Conservation (phyloP, 352 stramenopile species). For the Phytophthora hybrid region DNA sequence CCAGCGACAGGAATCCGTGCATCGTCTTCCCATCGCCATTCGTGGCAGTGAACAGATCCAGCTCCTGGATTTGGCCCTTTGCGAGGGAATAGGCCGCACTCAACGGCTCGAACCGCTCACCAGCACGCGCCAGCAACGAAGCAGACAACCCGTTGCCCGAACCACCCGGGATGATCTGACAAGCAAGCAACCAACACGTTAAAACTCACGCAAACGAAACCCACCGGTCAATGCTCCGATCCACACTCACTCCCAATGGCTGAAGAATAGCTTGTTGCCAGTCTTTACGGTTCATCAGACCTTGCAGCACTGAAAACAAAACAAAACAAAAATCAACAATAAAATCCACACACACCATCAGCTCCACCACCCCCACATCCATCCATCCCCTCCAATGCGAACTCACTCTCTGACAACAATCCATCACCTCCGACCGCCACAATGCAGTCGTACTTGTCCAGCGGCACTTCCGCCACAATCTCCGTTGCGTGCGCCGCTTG, state of each 20-base stretch:
- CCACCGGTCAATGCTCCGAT: neutral
- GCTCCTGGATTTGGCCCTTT: conserved; percentile 66
- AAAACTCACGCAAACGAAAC: conserved; percentile 4
- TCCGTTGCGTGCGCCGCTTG: conserved; percentile 68
- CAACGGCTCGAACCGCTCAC: conserved; percentile 57
- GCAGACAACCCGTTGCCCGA: conserved; percentile 76
- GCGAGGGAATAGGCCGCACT: conserved; percentile 73
- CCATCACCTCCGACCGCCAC: conserved; percentile 76
- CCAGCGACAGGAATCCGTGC: conserved; percentile 86
- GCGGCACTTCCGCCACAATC: conserved; percentile 45
- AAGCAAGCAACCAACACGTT: neutral
- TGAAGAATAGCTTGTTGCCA: conserved; percentile 66
- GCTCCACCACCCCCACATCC: neutral
- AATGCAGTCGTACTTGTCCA: conserved; percentile 72
- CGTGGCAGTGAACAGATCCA: conserved; percentile 69
- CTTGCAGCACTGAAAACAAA: conserved; percentile 66
- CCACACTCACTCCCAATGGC: conserved; percentile 52
- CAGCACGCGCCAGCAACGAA: conserved; percentile 57
- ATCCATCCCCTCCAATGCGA: neutral
- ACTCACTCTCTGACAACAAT: conserved; percentile 72
- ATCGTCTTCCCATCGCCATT: conserved; percentile 59
- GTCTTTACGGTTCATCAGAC: conserved; percentile 69
- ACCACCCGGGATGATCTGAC: conserved; percentile 53
- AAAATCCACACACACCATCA: conserved; percentile 12
- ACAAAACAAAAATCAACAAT: neutral